Conservation (phyloP, 2,329 filamentous ascomycete genomes). For the Madurella mycetomatis region DNA sequence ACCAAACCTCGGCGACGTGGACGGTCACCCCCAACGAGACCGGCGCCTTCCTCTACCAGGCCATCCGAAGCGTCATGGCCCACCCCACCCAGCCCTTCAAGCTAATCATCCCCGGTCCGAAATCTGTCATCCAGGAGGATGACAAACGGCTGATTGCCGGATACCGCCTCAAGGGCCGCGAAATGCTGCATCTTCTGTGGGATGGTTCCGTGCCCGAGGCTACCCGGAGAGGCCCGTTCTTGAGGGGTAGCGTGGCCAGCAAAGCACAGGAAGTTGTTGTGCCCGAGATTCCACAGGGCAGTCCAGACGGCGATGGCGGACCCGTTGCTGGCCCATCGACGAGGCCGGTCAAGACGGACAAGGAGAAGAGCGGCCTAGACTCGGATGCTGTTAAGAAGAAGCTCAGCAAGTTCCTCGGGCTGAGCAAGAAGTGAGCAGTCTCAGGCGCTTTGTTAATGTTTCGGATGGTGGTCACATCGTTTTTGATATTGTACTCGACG, state of each 20-base stretch:
- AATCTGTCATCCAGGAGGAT: slow-evolving; percentile 46
- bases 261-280: slow-evolving; percentile 65
- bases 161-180: slow-evolving; percentile 64
- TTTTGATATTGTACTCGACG: too few species aligned
- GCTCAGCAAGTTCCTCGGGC: slow-evolving; percentile 67
- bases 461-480: too few species aligned
- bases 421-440: slow-evolving; percentile 61
- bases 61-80: slow-evolving; percentile 68
- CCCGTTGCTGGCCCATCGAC: slow-evolving; percentile 18
- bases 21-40: slow-evolving; percentile 66
- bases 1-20: slow-evolving; percentile 73
- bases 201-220: slow-evolving; percentile 55
- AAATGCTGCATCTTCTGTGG: slow-evolving; percentile 76
- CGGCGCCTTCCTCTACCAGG: slow-evolving; percentile 66
- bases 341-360: slow-evolving; percentile 28
- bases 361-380: slow-evolving; percentile 34
- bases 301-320: slow-evolving; percentile 37
- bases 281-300: slow-evolving; percentile 47
- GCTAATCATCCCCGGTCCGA: slow-evolving; percentile 57
- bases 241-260: slow-evolving; percentile 54
- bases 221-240: slow-evolving; percentile 52
- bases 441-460: too few species aligned
- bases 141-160: slow-evolving; percentile 61
- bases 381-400: slow-evolving; percentile 40
- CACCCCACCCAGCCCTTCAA: slow-evolving; percentile 63